Evolutionary conservation across 768 basidiomycete genomes (phyloP), one percentile per base, ranked within the genome.

Genomic region (Cytidiella melzeri): DNA sequence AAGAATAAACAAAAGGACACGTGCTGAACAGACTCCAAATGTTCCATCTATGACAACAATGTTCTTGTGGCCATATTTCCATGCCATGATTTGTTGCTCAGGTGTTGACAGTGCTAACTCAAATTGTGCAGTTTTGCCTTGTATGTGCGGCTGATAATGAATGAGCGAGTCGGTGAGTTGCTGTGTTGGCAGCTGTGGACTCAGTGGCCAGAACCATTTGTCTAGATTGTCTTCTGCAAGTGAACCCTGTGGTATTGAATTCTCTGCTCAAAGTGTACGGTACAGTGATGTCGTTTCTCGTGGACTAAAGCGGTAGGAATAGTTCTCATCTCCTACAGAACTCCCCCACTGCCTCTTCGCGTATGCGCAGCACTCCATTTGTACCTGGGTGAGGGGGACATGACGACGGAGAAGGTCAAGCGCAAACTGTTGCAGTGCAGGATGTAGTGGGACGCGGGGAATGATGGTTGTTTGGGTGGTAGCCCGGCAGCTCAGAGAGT

Each of bases 131-230:
- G 50, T 48, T 41, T 45, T 43, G 5, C 36, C 52, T 26, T 48
- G 21, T 12, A 43, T 27, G 27, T 52, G 55, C 2, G 62, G 50
- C 28, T 59, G 55, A 48, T 65, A 67, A 45, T 55, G 47, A 15
- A 64, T 30, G 36, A 57, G 57, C 1, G 61, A 55, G 26, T 53
- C 48, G 15, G 58, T 40, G 28, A 64, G 45, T n/a, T 27, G 5
- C n/a, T n/a, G n/a, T 36, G 34, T 36, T n/a, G n/a, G 39, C 39
- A 21, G 39, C 5, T 18, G 5, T n/a, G 39, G 39, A 21, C 5
- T 40, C 15, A 5, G 5, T 5, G 39, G 7, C n/a, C 15, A 21
- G 39, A 40, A 40, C 39, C 39, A 40, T 21, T 40, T 40, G 39
- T 40, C 39, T 18, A 40, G 39, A 21, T 40, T 40, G 39, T 40